phyloP scores from a whole-genome alignment of 2,329 filamentous ascomycete genomes.

The Bipolaris victoriae region DNA sequence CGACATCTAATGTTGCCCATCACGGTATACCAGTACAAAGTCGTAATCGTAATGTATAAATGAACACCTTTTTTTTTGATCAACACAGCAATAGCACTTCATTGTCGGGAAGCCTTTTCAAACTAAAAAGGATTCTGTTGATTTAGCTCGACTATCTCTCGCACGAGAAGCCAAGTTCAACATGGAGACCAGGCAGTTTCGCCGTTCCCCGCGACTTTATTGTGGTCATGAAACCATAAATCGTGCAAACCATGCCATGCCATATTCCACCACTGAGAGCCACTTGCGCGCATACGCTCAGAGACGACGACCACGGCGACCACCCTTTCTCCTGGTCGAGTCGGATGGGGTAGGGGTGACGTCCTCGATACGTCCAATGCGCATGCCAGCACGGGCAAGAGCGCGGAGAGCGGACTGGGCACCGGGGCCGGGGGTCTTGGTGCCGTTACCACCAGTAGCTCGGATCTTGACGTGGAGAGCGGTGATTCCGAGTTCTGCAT shows the following conservation, averaged over 20 bases:
- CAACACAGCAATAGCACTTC: slow-evolving; percentile 40
- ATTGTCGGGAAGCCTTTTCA: slow-evolving; percentile 43
- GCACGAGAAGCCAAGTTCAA: slow-evolving; percentile 44
- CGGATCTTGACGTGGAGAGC: slow-evolving; percentile 99
- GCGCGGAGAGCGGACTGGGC: slow-evolving; percentile 99
- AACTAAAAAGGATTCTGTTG: slow-evolving; percentile 49
- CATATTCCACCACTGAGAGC: slow-evolving; percentile 42
- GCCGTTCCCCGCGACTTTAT: slow-evolving; percentile 50
- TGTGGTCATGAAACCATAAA: slow-evolving; percentile 46
- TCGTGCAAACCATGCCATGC: slow-evolving; percentile 45
- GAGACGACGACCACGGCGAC: slow-evolving; percentile 99
- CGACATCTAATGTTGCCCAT: slow-evolving; percentile 44
- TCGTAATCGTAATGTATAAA: slow-evolving; percentile 38
- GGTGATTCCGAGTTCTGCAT: slow-evolving; percentile 75
- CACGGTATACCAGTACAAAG: slow-evolving; percentile 27
- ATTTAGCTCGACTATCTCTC: slow-evolving; percentile 44
- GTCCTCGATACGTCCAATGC: slow-evolving; percentile 99
- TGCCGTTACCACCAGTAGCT: slow-evolving; percentile 99
- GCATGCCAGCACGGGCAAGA: slow-evolving; percentile 98
- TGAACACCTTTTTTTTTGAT: slow-evolving; percentile 24
- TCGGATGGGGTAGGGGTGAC: slow-evolving; percentile 99
- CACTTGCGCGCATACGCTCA: slow-evolving; percentile 62
- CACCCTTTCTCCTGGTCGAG: slow-evolving; percentile 99
- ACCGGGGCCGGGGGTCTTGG: slow-evolving; percentile 99
- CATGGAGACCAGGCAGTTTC: slow-evolving; percentile 49